These are phyloP conservation scores for Dendrobium nobile DNA, from an alignment of 106 monocot genomes.

Conservation along the genomic window DNA sequence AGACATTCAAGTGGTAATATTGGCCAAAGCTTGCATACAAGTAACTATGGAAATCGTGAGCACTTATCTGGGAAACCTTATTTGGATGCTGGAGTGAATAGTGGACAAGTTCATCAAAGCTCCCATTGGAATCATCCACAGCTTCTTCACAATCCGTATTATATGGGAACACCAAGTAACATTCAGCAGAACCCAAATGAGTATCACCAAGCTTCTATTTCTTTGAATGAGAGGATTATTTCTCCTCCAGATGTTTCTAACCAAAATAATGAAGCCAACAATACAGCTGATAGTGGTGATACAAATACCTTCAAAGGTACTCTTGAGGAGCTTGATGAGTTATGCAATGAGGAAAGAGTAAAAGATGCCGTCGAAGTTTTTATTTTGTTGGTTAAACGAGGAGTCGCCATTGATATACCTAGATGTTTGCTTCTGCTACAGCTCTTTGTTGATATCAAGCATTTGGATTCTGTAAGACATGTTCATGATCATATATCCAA, in stretches of 20 bases:
- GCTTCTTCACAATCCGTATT: background rate
- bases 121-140: background rate
- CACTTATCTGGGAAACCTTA: background rate
- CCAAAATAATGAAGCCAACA: background rate
- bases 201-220: slow-evolving; percentile 4
- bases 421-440: slow-evolving; percentile 55
- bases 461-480: slow-evolving; percentile 40
- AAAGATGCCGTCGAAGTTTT: slow-evolving; percentile 68
- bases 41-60: background rate
- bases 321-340: slow-evolving; percentile 58
- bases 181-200: background rate
- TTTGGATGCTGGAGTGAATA: background rate
- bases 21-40: background rate
- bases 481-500: slow-evolving; percentile 41
- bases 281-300: slow-evolving; percentile 20
- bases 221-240: background rate
- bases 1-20: background rate
- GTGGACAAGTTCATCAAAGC: slow-evolving; percentile 1
- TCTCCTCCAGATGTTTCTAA: background rate
- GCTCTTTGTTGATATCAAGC: slow-evolving; percentile 55
- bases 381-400: slow-evolving; percentile 39
- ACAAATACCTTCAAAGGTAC: slow-evolving; percentile 26
- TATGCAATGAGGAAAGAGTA: slow-evolving; percentile 48
- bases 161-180: background rate
- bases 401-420: slow-evolving; percentile 31